Percentiles rank a stretch among this genome's conserved stretches.
Evolutionary conservation across 129 eudicot species (phyloP).

Genomic region (Pseudognaphalium luteoalbum): DNA sequence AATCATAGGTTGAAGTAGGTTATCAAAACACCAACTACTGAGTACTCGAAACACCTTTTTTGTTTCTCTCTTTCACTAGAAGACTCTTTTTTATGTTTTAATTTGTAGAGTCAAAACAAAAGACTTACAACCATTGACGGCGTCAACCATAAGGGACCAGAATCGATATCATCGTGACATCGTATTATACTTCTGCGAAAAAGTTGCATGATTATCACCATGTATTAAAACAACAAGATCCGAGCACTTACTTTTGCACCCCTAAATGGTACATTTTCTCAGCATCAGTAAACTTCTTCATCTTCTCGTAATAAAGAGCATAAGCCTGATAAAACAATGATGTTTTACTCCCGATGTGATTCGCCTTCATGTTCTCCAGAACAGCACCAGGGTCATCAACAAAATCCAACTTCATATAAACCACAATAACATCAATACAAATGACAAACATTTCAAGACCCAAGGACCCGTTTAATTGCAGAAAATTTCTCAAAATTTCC

Average conservation of each 20-base stretch:
- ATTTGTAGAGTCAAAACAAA: not conserved
- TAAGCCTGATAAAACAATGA: conserved; percentile 86
- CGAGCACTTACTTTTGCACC: conserved; percentile 66
- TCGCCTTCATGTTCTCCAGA: conserved; percentile 66
- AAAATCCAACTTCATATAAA: conserved; percentile 76
- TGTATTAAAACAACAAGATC: not conserved
- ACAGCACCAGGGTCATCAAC: conserved; percentile 83
- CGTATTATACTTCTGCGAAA: not conserved
- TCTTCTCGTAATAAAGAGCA: conserved; percentile 88
- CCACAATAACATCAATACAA: conserved; percentile 14
- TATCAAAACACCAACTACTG: not conserved
- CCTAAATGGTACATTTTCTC: conserved; percentile 86
- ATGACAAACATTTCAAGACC: conserved; percentile 7
- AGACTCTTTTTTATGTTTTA: not conserved
- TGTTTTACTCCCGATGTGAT: conserved; percentile 63
- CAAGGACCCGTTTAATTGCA: not conserved
- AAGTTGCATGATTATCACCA: not conserved
- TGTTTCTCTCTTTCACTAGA: not conserved
- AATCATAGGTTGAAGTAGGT: not conserved
- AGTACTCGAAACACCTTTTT: not conserved
- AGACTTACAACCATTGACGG: not conserved
- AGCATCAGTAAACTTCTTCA: conserved; percentile 77
- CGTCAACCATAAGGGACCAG: not conserved
- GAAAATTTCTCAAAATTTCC: too few relatives aligned
- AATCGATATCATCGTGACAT: not conserved